Conservation (phyloP, 495 filamentous ascomycete genomes). For the Apiosordaria backusii region DNA sequence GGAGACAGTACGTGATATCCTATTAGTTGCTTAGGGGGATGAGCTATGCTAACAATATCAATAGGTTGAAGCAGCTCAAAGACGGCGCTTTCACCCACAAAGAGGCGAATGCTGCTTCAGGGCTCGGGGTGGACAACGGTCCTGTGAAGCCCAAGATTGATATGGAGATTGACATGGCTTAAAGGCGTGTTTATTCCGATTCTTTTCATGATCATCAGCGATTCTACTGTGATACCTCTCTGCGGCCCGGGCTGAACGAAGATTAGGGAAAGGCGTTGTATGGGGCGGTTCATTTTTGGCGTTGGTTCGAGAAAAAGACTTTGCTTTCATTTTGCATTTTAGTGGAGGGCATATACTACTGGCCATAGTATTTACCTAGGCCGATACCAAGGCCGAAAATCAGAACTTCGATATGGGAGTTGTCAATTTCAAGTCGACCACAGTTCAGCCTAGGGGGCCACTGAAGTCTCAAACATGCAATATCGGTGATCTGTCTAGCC, state of each 20-base stretch:
- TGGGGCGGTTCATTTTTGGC: background rate
- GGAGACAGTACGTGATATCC: conserved; percentile 62
- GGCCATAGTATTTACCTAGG: background rate
- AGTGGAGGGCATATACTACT: background rate
- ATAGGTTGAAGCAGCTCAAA: conserved; percentile 67
- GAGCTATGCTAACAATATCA: background rate
- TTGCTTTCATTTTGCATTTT: background rate
- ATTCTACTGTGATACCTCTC: background rate
- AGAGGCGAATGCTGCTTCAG: conserved; percentile 76
- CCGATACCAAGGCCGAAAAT: background rate
- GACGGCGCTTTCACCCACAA: conserved; percentile 84
- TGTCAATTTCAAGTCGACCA: background rate
- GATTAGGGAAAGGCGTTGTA: background rate
- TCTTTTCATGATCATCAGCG: background rate
- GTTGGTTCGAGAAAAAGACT: background rate
- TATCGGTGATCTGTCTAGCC: background rate
- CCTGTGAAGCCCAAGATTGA: conserved; percentile 21
- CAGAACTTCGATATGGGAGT: background rate
- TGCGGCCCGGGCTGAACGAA: background rate
- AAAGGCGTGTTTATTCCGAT: background rate
- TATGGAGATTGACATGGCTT: conserved; percentile 29
- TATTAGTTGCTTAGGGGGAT: background rate
- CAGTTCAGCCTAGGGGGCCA: background rate
- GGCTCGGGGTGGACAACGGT: conserved; percentile 40
- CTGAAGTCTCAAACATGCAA: background rate